These are phyloP conservation scores for Cercospora beticola DNA, from an alignment of 2,329 filamentous ascomycete genomes.

Conservation along the genomic window DNA sequence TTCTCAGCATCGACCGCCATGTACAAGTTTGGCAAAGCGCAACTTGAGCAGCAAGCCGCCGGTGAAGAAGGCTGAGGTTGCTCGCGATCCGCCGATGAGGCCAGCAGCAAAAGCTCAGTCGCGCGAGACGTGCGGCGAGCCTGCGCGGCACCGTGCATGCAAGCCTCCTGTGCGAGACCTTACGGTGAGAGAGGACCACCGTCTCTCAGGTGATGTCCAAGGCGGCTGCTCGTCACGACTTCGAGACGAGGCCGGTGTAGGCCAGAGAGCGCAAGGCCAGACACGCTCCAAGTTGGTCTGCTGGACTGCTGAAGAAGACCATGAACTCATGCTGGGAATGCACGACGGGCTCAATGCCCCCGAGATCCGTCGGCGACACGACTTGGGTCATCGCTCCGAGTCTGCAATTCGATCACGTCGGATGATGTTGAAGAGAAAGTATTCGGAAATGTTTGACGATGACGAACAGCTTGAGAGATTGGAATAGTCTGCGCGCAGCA, in stretches of 20 bases:
- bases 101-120: neutral
- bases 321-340: neutral
- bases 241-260: no score
- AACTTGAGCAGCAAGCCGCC: neutral
- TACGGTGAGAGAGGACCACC: neutral
- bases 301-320: neutral
- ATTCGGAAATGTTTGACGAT: neutral
- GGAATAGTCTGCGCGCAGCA: neutral
- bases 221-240: neutral
- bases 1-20: neutral
- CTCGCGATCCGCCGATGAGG: neutral
- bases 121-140: neutral
- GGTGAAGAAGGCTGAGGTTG: neutral
- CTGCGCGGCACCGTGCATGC: neutral
- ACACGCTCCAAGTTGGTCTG: neutral
- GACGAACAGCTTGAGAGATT: neutral
- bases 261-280: neutral
- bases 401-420: neutral
- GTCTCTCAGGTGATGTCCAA: neutral
- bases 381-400: neutral
- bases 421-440: neutral
- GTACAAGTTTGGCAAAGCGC: neutral
- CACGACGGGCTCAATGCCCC: neutral
- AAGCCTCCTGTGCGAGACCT: neutral
- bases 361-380: neutral